A percentile compares a stretch with the other conserved stretches of the same genome.
These are phyloP conservation scores for Amaranthus tricolor DNA, from an alignment of 179 eudicot genomes.

Conservation along the genomic window DNA sequence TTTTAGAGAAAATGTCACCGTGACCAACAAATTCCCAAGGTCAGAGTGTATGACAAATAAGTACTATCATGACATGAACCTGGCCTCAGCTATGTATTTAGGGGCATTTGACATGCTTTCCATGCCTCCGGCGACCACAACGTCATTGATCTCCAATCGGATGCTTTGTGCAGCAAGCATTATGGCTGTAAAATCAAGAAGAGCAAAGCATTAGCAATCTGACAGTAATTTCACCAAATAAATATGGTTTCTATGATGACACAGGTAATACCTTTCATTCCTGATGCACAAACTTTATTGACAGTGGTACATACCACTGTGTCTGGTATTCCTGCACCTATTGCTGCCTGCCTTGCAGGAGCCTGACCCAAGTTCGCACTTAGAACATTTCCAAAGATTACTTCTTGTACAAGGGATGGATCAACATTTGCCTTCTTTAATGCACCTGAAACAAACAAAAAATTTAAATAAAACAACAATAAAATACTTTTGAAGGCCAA, in stretches of 20 bases:
- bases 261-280: constrained; percentile 83
- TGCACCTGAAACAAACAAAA: constrained; percentile 51
- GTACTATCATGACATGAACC: constrained; percentile 37
- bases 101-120: constrained; percentile 99
- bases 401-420: constrained; percentile 94
- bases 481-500: not conserved
- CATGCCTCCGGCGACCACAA: constrained; percentile 99
- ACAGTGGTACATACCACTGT: constrained; percentile 80
- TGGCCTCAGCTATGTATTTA: constrained; percentile 86
- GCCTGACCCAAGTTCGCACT: constrained; percentile 97
- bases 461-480: not conserved
- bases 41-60: not conserved
- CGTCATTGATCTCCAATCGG: constrained; percentile 87
- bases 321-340: constrained; percentile 90
- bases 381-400: constrained; percentile 89
- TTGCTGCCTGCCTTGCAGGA: constrained; percentile 97
- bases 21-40: too few species aligned
- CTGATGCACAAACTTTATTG: constrained; percentile 99
- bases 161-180: constrained; percentile 97
- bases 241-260: not conserved
- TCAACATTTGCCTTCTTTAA: constrained; percentile 85
- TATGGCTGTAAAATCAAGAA: constrained; percentile 60
- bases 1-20: too few species aligned
- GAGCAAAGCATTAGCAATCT: not conserved
- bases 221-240: not conserved